Evolutionary conservation across 768 basidiomycete species (phyloP).

Genomic region (Boletellus ananiceps): DNA sequence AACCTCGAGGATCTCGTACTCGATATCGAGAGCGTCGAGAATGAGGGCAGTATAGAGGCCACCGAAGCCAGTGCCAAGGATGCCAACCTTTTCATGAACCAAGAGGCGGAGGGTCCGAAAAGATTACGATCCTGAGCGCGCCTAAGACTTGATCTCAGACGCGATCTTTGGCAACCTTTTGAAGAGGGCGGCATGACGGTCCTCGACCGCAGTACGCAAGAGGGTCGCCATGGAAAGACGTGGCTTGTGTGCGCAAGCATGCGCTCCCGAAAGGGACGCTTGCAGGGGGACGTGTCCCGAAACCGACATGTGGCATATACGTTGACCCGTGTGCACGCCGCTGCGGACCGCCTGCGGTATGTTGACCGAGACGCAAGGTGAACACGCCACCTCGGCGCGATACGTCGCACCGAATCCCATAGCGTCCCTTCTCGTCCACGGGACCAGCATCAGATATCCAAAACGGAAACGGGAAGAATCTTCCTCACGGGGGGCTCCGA

Average conservation of each 20-base stretch:
- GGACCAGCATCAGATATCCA: too few species aligned
- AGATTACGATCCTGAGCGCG: too few species aligned
- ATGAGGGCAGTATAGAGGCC: conserved; percentile 45
- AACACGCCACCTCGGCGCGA: too few species aligned
- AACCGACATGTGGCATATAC: not conserved
- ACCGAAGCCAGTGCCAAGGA: conserved; percentile 19
- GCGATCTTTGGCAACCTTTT: not conserved
- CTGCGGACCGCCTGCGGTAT: too few species aligned
- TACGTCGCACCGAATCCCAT: too few species aligned
- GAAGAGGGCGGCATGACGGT: not conserved
- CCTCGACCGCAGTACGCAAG: conserved; percentile 18
- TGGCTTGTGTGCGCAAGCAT: not conserved
- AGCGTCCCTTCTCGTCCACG: too few species aligned
- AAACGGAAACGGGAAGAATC: too few species aligned
- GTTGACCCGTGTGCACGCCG: too few species aligned
- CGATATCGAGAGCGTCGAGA: conserved; percentile 42
- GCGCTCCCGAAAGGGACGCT: not conserved
- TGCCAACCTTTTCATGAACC: conserved; percentile 11
- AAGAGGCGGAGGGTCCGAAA: not conserved
- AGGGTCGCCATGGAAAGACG: conserved; percentile 16
- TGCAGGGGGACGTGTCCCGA: too few species aligned
- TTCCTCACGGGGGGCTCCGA: too few species aligned
- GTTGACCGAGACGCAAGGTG: too few species aligned
- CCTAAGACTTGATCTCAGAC: not conserved
- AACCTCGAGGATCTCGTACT: conserved; percentile 44